Percentiles rank a stretch among this genome's conserved stretches.
phyloP scores from a whole-genome alignment of 2,329 filamentous ascomycete species.

The Ophiostoma novo-ulmi region DNA sequence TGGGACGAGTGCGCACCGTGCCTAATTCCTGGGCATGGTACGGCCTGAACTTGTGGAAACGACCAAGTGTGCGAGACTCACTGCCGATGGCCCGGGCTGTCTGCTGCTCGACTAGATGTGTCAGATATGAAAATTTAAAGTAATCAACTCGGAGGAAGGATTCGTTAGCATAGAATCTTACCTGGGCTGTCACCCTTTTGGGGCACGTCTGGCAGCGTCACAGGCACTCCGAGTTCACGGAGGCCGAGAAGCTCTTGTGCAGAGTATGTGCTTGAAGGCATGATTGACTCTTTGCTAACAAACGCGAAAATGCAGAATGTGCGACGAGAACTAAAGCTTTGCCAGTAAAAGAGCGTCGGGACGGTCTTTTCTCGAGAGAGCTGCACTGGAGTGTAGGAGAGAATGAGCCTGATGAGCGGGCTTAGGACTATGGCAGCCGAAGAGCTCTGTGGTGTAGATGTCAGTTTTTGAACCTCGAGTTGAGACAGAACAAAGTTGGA shows the following conservation, averaged over 20 bases:
- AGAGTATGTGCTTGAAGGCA: slow-evolving; percentile 26
- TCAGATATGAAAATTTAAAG: neutral
- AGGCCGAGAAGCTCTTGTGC: slow-evolving; percentile 27
- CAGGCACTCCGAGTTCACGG: slow-evolving; percentile 17
- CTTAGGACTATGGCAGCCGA: slow-evolving; percentile 19
- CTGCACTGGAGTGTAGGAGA: slow-evolving; percentile 23
- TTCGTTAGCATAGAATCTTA: slow-evolving; percentile 14
- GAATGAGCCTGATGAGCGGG: slow-evolving; percentile 26
- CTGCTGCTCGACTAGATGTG: neutral
- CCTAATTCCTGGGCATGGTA: slow-evolving; percentile 10
- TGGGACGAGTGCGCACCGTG: slow-evolving; percentile 30
- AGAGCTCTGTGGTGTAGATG: slow-evolving; percentile 22
- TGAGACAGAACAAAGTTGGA: slow-evolving; percentile 26
- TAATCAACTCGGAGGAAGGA: neutral
- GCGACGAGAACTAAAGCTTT: slow-evolving; percentile 20
- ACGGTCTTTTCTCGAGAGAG: neutral
- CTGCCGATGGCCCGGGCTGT: neutral
- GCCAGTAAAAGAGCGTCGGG: slow-evolving; percentile 26
- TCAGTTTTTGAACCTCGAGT: slow-evolving; percentile 27
- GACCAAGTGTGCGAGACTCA: slow-evolving; percentile 23
- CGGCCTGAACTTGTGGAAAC: slow-evolving; percentile 23
- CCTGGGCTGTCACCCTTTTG: slow-evolving; percentile 23
- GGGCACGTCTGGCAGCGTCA: slow-evolving; percentile 20
- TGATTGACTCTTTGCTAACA: slow-evolving; percentile 20
- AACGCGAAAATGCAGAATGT: slow-evolving; percentile 27